Base-by-base conservation (phyloP, 1,284 basidiomycete species). In the Acaromyces ingoldii region DNA sequence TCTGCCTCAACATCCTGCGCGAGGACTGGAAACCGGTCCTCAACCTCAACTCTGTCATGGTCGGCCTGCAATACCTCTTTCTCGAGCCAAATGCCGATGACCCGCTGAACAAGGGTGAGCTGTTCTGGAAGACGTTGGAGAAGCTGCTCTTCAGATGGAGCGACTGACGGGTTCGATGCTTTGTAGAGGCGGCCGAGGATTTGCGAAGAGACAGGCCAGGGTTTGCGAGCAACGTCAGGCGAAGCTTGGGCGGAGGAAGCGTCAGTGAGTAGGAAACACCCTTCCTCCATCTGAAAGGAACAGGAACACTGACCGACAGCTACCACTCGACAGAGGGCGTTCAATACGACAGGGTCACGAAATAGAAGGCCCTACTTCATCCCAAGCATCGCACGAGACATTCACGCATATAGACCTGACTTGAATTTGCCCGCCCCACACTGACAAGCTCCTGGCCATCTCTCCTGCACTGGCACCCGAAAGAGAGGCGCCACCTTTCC, bases 11-110 rank as follows among this genome's bases (percentile, higher is more conserved):
- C 80, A 97, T 98, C 70, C 82, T 98, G 55, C 85, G 95, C 76
- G 95, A 98, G 80, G 95, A 98, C 79, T 99, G 95, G 95, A 99
- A 99, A 75, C 95, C 95, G 13, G 95, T 97, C 3, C 81, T 98
- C 48, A 97, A 96, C 77, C 82, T 97, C 51, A 96, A 91, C 76
- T 89, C 91, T 31, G 89, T 98, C 60, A 91, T 96, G 86, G 90
- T 97, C 61, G 95, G 95, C 31, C 79, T 99, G 55, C 92, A 98
- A 76, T 98, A 96, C 76, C 83, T 99, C 41, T 98, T 99, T 82
- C 81, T 98, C 53, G 95, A 98, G 77, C 93, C 95, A 13, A 99
- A 99, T 70, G 88, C 95, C 30, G 93, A 97, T 71, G 95, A 98
- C 78, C 95, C 95, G 22, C 77, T 98, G 67, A 99, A 98, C 81